Percentiles rank a stretch among this genome's conserved stretches.
phyloP scores from a whole-genome alignment of 1,139 yeast species.

The Debaryomycetaceae sp. region DNA sequence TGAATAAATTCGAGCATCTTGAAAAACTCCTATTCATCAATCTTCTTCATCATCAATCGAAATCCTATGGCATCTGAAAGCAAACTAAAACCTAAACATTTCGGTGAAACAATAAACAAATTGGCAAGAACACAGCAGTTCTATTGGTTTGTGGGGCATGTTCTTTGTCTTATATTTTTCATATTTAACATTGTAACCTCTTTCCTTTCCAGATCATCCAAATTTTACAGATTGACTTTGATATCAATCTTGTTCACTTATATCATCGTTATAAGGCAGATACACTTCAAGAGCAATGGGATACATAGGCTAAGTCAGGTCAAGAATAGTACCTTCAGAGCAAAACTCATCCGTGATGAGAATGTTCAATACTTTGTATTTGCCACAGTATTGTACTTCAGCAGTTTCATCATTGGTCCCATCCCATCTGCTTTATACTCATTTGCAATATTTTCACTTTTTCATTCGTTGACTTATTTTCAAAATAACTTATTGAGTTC shows the following conservation, averaged over 20 bases:
- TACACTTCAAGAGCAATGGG: constrained; percentile 31
- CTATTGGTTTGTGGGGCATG: constrained; percentile 53
- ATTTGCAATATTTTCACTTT: constrained; percentile 53
- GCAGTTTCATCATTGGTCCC: constrained; percentile 28
- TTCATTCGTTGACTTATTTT: constrained; percentile 54
- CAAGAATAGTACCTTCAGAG: constrained; percentile 3
- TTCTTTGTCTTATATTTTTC: constrained; percentile 35
- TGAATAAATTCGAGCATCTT: no score
- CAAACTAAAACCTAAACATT: constrained; percentile 3
- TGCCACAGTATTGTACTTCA: constrained; percentile 34
- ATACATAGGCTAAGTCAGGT: constrained; percentile 15
- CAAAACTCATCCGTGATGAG: constrained; percentile 35
- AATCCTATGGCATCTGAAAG: neutral
- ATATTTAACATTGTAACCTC: constrained; percentile 26
- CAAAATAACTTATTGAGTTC: constrained; percentile 25
- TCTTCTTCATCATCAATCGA: no score
- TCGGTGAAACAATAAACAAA: constrained; percentile 2
- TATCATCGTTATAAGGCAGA: constrained; percentile 45
- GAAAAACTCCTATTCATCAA: no score
- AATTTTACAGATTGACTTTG: constrained; percentile 36
- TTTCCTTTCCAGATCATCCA: constrained; percentile 26
- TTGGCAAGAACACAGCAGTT: constrained; percentile 43
- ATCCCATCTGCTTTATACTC: constrained; percentile 46
- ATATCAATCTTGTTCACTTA: constrained; percentile 45
- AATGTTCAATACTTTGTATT: constrained; percentile 48